Conservation (phyloP, 2,329 filamentous ascomycete species). For the Pseudogymnoascus sp. region DNA sequence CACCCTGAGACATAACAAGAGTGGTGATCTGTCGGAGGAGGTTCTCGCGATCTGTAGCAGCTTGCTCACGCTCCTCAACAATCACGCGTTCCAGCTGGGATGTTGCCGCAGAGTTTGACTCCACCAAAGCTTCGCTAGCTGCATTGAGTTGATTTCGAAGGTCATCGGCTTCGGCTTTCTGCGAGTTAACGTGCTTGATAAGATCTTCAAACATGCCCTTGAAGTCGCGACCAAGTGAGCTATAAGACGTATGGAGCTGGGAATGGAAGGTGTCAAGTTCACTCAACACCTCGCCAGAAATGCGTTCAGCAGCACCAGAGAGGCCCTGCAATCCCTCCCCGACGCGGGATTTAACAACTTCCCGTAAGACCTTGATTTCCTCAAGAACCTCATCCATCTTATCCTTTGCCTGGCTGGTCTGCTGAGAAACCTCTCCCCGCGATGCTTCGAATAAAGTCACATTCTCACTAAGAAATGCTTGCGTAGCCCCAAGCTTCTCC, state of each 20-base stretch:
- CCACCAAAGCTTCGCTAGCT: constrained; percentile 61
- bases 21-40: constrained; percentile 69
- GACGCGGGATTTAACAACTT: constrained; percentile 80
- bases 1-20: constrained; percentile 69
- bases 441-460: constrained; percentile 61
- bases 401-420: constrained; percentile 64
- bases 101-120: constrained; percentile 62
- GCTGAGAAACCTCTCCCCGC: constrained; percentile 59
- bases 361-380: constrained; percentile 83
- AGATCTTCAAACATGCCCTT: constrained; percentile 79
- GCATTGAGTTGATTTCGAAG: constrained; percentile 65
- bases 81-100: constrained; percentile 61
- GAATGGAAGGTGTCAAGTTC: constrained; percentile 81
- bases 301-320: constrained; percentile 76
- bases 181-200: constrained; percentile 64
- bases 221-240: constrained; percentile 75
- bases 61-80: constrained; percentile 67
- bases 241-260: constrained; percentile 78
- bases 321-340: constrained; percentile 79
- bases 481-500: constrained; percentile 61
- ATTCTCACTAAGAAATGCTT: constrained; percentile 64
- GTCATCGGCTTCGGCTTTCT: constrained; percentile 68
- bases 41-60: constrained; percentile 65
- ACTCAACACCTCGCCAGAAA: constrained; percentile 79
- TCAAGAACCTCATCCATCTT: constrained; percentile 88